Conservation (phyloP, 495 filamentous ascomycete species). For the Amorphotheca resinae region DNA sequence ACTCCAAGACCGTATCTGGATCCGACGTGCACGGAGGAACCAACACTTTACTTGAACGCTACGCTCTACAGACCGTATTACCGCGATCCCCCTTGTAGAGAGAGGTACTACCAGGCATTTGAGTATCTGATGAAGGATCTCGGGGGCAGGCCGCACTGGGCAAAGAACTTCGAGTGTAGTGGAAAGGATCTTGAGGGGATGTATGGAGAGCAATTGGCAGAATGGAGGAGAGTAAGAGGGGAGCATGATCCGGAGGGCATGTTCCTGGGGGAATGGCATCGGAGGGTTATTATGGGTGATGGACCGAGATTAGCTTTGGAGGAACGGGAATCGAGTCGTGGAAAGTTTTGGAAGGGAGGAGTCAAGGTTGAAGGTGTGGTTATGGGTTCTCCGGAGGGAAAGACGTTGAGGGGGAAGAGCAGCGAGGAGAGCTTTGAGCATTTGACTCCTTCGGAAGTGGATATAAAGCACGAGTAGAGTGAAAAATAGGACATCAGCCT, state of each 20-base stretch:
- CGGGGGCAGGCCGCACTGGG: conserved; percentile 90
- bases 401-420: conserved; percentile 4
- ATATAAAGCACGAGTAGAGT: conserved; percentile 8
- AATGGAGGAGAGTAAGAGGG: conserved; percentile 55
- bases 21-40: conserved; percentile 44
- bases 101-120: conserved; percentile 84
- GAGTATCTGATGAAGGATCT: conserved; percentile 92
- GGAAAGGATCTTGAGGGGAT: conserved; percentile 41
- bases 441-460: conserved; percentile 15
- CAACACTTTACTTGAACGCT: conserved; percentile 90
- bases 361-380: conserved; percentile 12
- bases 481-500: too few relatives aligned
- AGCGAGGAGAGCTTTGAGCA: conserved; percentile 19
- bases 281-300: conserved; percentile 50
- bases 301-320: conserved; percentile 16
- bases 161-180: conserved; percentile 73
- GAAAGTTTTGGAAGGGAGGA: conserved; percentile 12
- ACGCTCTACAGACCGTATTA: conserved; percentile 88
- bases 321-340: conserved; percentile 13
- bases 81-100: conserved; percentile 61
- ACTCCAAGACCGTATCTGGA: conserved; percentile 66
- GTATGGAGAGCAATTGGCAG: conserved; percentile 43
- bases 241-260: conserved; percentile 79
- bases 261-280: conserved; percentile 88
- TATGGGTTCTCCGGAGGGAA: not conserved